These are phyloP conservation scores for Blastobotrys persicus DNA, from an alignment of 1,139 yeast genomes.

Conservation along the genomic window DNA sequence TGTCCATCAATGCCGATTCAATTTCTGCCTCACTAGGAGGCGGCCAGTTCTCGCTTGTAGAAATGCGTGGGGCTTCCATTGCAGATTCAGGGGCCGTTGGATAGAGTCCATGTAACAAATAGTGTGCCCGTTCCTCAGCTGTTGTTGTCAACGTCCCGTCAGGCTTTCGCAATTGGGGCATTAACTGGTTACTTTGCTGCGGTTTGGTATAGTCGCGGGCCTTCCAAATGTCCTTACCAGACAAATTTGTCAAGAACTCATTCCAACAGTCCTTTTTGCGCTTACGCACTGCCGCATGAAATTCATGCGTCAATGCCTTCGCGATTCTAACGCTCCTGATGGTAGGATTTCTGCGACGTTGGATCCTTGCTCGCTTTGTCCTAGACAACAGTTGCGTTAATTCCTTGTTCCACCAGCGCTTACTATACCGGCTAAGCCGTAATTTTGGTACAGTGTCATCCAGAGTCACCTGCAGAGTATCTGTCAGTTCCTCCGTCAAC, in stretches of 20 bases:
- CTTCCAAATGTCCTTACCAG: background rate
- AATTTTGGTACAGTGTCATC: background rate
- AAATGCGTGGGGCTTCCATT: background rate
- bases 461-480: background rate
- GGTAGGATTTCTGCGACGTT: too few relatives aligned
- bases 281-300: background rate
- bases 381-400: background rate
- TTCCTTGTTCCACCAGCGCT: background rate
- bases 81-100: background rate
- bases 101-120: background rate
- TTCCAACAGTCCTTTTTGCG: background rate
- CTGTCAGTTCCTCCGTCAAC: background rate
- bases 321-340: too few relatives aligned
- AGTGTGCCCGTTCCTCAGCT: background rate
- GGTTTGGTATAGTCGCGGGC: background rate
- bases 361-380: background rate
- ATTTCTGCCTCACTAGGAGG: background rate
- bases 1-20: background rate
- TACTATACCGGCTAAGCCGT: background rate
- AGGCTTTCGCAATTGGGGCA: background rate
- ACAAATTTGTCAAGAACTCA: background rate
- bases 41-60: background rate
- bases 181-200: background rate
- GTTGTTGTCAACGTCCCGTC: background rate
- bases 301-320: background rate